These are phyloP conservation scores for Mycena olivaceomarginata DNA, from an alignment of 768 basidiomycete genomes.

Conservation along the genomic window DNA sequence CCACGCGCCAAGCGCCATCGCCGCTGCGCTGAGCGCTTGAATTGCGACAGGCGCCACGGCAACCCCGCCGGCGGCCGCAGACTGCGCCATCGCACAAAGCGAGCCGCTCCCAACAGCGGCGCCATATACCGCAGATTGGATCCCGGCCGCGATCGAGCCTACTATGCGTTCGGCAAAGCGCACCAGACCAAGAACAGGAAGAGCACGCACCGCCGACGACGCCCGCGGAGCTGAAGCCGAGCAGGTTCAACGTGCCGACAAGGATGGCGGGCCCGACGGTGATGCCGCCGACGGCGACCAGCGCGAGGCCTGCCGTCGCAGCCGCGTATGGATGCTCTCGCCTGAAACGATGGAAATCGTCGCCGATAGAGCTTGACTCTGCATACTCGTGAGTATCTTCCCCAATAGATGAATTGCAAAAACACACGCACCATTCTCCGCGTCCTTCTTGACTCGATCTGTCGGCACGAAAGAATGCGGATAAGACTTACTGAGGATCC, in stretches of 20 bases:
- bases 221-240: not conserved
- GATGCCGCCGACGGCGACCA: not conserved
- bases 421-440: not conserved
- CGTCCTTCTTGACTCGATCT: conserved; percentile 6
- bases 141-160: not conserved
- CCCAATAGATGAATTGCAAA: not conserved
- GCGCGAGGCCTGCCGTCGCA: conserved; percentile 1
- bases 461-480: no score
- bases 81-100: no score
- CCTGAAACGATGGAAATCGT: not conserved
- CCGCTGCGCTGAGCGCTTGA: not conserved
- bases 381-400: not conserved
- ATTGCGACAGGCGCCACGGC: not conserved
- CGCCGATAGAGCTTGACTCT: not conserved
- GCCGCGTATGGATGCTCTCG: not conserved
- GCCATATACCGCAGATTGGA: not conserved
- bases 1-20: not conserved
- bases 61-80: not conserved
- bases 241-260: not conserved
- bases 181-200: not conserved
- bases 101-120: no score
- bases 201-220: not conserved
- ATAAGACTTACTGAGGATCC: no score
- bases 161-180: not conserved
- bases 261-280: conserved; percentile 12